Conservation (phyloP, 352 stramenopile genomes). For the Pythium coloratum region DNA sequence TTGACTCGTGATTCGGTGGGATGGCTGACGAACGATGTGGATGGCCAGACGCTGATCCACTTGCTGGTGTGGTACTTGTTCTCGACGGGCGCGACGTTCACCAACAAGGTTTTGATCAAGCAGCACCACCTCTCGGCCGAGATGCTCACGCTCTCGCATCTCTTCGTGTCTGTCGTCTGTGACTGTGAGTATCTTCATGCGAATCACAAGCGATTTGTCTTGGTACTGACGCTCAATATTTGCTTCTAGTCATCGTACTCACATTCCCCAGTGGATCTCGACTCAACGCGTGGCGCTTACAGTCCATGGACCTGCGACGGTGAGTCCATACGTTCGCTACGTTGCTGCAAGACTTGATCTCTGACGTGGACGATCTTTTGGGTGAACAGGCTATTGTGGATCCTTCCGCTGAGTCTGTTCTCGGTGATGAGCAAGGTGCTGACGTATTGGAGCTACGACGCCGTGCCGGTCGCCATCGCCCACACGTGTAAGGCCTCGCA, state of each 20-base stretch:
- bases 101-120: slow-evolving; percentile 87
- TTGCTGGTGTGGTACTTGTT: slow-evolving; percentile 82
- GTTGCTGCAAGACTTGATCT: background rate
- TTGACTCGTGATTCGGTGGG: background rate
- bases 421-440: slow-evolving; percentile 79
- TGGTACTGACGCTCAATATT: background rate
- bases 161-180: slow-evolving; percentile 76
- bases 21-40: background rate
- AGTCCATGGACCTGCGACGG: slow-evolving; percentile 53
- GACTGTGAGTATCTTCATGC: slow-evolving; percentile 48
- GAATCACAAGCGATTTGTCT: background rate
- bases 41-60: slow-evolving; percentile 37
- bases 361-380: background rate
- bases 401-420: slow-evolving; percentile 79
- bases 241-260: slow-evolving; percentile 59
- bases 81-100: slow-evolving; percentile 78
- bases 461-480: slow-evolving; percentile 78
- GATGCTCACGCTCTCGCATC: slow-evolving; percentile 84
- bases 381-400: slow-evolving; percentile 59
- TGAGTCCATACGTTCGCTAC: background rate
- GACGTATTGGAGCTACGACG: slow-evolving; percentile 89
- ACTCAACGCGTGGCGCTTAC: slow-evolving; percentile 56
- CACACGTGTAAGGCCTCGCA: slow-evolving; percentile 88
- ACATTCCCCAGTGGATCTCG: slow-evolving; percentile 54
- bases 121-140: slow-evolving; percentile 83